Conservation (phyloP, 2,329 filamentous ascomycete species). For the Ophiostoma novo-ulmi region DNA sequence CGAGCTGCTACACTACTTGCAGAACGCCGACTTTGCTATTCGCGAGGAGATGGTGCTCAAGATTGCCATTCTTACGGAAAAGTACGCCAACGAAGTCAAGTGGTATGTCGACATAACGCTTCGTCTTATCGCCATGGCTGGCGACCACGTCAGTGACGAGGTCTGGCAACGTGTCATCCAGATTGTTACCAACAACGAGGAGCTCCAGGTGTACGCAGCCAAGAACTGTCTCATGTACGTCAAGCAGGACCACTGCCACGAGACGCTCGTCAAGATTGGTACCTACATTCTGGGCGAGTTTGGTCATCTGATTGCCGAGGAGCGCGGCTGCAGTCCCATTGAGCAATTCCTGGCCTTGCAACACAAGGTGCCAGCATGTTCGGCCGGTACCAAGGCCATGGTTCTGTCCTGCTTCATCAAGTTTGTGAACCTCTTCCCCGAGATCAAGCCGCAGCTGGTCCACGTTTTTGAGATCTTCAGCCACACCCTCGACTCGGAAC, state of each 20-base stretch:
- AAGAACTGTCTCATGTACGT: conserved; percentile 89
- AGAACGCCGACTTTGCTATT: conserved; percentile 95
- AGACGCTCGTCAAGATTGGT: conserved; percentile 96
- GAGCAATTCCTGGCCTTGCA: conserved; percentile 94
- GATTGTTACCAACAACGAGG: conserved; percentile 98
- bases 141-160: conserved; percentile 97
- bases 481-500: conserved; percentile 87
- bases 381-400: conserved; percentile 85
- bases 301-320: conserved; percentile 91
- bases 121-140: conserved; percentile 89
- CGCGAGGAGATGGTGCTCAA: conserved; percentile 99
- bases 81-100: conserved; percentile 96
- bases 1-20: conserved; percentile 88
- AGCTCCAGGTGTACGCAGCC: conserved; percentile 92
- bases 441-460: conserved; percentile 92
- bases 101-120: conserved; percentile 99
- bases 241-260: conserved; percentile 89
- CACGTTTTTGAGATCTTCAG: conserved; percentile 89
- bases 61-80: conserved; percentile 96
- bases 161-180: conserved; percentile 99
- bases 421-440: conserved; percentile 95
- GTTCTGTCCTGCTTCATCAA: conserved; percentile 95
- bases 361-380: conserved; percentile 81
- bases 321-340: conserved; percentile 85
- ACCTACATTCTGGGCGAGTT: conserved; percentile 96